Base-by-base conservation (phyloP, 2,329 filamentous ascomycete species). In the Xenoacremonium recifei region DNA sequence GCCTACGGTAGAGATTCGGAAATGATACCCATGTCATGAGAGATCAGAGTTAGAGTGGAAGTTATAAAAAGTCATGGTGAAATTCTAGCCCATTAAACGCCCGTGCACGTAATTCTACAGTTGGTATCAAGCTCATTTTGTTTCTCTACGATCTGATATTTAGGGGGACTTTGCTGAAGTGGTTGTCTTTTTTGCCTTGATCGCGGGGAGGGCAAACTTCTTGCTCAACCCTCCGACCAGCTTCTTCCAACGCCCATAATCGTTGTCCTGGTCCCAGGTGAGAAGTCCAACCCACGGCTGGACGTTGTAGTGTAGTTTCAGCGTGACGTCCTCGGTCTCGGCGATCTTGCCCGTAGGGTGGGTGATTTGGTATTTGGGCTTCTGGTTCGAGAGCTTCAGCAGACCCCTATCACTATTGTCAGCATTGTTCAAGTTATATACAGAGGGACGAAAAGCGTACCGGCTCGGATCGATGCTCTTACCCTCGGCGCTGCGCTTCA, bases 341-440 rank as follows among this genome's bases (percentile, higher is more conserved):
- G 88, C 87, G 52, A 97, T 76, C 65, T 83, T 84, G 47, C 91
- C 87, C 10, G 78, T 79, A 10, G 92, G 87, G 65, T 96, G 90
- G 4, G 91, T 95, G 68, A 99, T 93, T 63, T 96, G 90, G 74
- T 99, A 99, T 69, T 99, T 99, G 3, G 91, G 87, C 61, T 85
- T 86, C 65, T 96, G 89, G 66, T 91, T 91, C 61, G 83, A 82
- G 52, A 97, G 76, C 43, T 80, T 77, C 29, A 97, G 69, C 39
- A 87, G 77, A 21, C 91, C 92, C 5, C 84, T 83, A 44, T 44
- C 13, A n/a, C 23, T 13, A 4, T 19, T 18, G 20, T 7, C 16
- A 18, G 33, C 19, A 35, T 29, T 9, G 18, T 16, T 35, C 19
- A 29, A 21, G 12, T 19, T n/a, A 17, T 18, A 3, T 9, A 16